Base-by-base conservation (phyloP, 768 basidiomycete species). In the Boletus tylopilopsis region DNA sequence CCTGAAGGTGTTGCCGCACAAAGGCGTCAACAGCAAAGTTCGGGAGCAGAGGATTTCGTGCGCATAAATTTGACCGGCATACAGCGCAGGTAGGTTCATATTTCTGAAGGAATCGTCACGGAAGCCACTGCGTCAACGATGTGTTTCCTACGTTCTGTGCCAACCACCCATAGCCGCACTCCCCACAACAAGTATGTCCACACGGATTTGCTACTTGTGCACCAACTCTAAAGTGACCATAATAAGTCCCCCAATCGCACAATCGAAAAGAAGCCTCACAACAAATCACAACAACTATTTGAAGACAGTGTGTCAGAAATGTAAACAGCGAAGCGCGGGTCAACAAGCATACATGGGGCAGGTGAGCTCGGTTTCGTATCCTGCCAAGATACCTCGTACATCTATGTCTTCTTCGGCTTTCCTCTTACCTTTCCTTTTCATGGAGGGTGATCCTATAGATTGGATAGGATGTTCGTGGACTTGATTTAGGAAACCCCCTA, bases 181-280 rank as follows among this genome's bases (percentile, higher is more conserved):
- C 74, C 8, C 82, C 87, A 50, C 87, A 90, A 51, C 77, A 78
- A 22, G 78, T 81, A 60, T 90, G 87, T 12, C 87, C 87, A 57
- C 87, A 90, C 3, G 87, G 84, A 59, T 81, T 85, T 21, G 78
- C 74, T 23, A 81, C 53, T 60, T 88, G 81, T 4, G 84, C 72
- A 27, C 75, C 77, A 29, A 78, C 82, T 47, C 87, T 87, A 51
- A 13, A 47, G 35, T n/a, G 36, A 29, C 45, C 15, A 21, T 16
- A 6, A 44, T 54, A n/a, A 50, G 46, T 34, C 34, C 37, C 15
- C 22, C 19, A 22, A 47, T 36, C 29, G 22, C 11, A 25, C 50
- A 33, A 16, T 13, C 7, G 21, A 9, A 47, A 39, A 23, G n/a
- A n/a, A n/a, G n/a, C n/a, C 82, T 59, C 63, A 85, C 87, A 87